Conservation (phyloP, 495 filamentous ascomycete species). For the Xylaria grammica region DNA sequence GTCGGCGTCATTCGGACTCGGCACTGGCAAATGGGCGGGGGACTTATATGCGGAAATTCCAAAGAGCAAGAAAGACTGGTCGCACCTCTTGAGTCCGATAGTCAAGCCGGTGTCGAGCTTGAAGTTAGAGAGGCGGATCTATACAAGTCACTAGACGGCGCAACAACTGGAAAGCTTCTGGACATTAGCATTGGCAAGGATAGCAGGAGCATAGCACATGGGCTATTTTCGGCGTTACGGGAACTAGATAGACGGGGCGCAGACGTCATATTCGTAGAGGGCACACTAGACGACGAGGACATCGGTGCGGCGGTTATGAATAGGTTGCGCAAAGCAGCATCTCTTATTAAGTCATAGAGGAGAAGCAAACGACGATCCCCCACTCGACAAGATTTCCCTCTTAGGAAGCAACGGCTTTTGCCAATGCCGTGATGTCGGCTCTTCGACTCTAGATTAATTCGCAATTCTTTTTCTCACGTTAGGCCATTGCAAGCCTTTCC, state of each 20-base stretch:
- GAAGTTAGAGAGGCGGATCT: conserved; percentile 42
- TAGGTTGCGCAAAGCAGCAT: conserved; percentile 85
- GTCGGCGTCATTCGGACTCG: conserved; percentile 54
- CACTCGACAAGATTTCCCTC: conserved; percentile 24
- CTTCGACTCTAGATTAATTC: conserved; percentile 11
- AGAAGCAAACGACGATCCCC: conserved; percentile 18
- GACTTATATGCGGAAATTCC: conserved; percentile 31
- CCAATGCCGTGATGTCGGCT: conserved; percentile 34
- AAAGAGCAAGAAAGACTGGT: conserved; percentile 26
- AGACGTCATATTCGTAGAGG: conserved; percentile 90
- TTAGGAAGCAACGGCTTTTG: conserved; percentile 35
- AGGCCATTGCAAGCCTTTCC: conserved; percentile 12
- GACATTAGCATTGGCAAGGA: conserved; percentile 71
- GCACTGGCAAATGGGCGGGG: conserved; percentile 44
- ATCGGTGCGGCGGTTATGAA: conserved; percentile 98
- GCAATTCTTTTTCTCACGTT: conserved; percentile 21
- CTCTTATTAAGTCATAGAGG: conserved; percentile 53
- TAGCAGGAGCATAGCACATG: conserved; percentile 76
- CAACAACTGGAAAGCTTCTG: conserved; percentile 45
- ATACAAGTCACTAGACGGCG: conserved; percentile 26
- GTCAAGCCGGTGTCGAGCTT: conserved; percentile 31
- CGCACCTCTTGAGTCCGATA: conserved; percentile 12
- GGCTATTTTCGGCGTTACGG: conserved; percentile 84
- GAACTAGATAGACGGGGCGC: conserved; percentile 80
- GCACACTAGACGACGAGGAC: conserved; percentile 79